phyloP scores from a whole-genome alignment of 495 filamentous ascomycete genomes.

The Aspergillus baeticus region DNA sequence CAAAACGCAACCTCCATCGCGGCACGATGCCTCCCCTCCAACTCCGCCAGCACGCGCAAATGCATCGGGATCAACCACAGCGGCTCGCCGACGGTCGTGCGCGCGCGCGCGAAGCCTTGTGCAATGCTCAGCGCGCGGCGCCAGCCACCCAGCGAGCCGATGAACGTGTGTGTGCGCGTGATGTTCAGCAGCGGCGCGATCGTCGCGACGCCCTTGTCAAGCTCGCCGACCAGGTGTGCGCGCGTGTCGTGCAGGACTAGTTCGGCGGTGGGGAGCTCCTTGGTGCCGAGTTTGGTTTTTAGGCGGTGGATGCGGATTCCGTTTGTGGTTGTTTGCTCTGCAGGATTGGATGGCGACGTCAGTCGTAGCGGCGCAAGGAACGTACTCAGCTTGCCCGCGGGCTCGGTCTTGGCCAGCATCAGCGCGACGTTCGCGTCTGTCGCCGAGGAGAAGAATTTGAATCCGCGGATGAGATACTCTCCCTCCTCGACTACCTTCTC shows the following conservation, averaged over 20 bases:
- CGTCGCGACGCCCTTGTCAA: constrained; percentile 63
- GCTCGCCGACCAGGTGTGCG: constrained; percentile 60
- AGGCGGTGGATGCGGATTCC: constrained; percentile 66
- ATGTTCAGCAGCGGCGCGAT: constrained; percentile 68
- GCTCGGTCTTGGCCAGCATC: constrained; percentile 61
- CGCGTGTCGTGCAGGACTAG: constrained; percentile 60
- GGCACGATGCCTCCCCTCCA: constrained; percentile 53
- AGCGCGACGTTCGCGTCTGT: constrained; percentile 71
- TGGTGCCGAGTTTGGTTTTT: constrained; percentile 71
- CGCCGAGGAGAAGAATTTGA: constrained; percentile 77
- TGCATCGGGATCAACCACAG: constrained; percentile 59
- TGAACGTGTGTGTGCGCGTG: constrained; percentile 62
- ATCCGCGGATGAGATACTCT: constrained; percentile 55
- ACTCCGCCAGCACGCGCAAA: constrained; percentile 57
- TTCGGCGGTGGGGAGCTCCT: constrained; percentile 67
- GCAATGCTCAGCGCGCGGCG: constrained; percentile 62
- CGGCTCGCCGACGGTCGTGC: constrained; percentile 49
- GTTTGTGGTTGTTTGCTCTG: constrained; percentile 53
- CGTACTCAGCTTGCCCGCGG: constrained; percentile 53
- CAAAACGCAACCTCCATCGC: constrained; percentile 62
- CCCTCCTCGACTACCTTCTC: constrained; percentile 23
- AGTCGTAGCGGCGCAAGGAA: constrained; percentile 70
- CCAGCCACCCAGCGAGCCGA: constrained; percentile 55
- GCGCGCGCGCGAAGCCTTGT: constrained; percentile 55
- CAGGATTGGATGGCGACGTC: too few species aligned